Conservation (phyloP, 352 stramenopile genomes). For the Pythium myriotylum region DNA sequence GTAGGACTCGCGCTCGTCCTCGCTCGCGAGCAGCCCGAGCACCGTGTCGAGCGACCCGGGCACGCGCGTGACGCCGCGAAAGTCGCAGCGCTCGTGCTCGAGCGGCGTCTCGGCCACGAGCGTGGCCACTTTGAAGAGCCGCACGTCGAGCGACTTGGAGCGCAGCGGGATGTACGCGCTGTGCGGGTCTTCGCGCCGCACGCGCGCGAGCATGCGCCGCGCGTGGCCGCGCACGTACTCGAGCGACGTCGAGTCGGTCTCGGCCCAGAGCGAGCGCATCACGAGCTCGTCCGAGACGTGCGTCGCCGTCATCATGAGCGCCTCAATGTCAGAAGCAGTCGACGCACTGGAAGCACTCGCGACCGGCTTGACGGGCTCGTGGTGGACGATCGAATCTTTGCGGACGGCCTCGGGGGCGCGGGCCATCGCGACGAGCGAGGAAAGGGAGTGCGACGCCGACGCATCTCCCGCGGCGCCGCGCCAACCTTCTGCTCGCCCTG, state of each 20-base stretch:
- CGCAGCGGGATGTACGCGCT: constrained; percentile 53
- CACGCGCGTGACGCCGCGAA: constrained; percentile 67
- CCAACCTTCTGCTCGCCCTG: constrained; percentile 1
- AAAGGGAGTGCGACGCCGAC: too few species aligned
- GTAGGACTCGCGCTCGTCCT: constrained; percentile 66
- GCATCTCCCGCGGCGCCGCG: constrained; percentile 8
- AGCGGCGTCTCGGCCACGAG: constrained; percentile 22
- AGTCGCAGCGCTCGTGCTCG: constrained; percentile 50
- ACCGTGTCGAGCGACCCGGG: constrained; percentile 60
- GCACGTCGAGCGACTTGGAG: constrained; percentile 63
- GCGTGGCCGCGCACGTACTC: constrained; percentile 63
- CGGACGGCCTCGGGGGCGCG: too few species aligned
- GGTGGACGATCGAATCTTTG: background rate
- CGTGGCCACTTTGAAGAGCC: constrained; percentile 51
- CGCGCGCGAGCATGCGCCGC: constrained; percentile 42
- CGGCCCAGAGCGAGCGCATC: constrained; percentile 42
- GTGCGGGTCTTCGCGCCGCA: constrained; percentile 53
- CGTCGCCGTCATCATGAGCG: constrained; percentile 4
- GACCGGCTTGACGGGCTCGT: background rate
- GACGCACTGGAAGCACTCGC: too few species aligned
- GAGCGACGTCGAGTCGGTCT: constrained; percentile 46
- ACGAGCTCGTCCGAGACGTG: constrained; percentile 37
- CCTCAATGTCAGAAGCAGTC: constrained; percentile 9
- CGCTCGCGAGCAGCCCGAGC: constrained; percentile 55
- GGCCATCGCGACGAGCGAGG: too few species aligned